These are phyloP conservation scores for Tripterygium wilfordii DNA, from an alignment of 177 flowering plant genomes.

Conservation along the genomic window DNA sequence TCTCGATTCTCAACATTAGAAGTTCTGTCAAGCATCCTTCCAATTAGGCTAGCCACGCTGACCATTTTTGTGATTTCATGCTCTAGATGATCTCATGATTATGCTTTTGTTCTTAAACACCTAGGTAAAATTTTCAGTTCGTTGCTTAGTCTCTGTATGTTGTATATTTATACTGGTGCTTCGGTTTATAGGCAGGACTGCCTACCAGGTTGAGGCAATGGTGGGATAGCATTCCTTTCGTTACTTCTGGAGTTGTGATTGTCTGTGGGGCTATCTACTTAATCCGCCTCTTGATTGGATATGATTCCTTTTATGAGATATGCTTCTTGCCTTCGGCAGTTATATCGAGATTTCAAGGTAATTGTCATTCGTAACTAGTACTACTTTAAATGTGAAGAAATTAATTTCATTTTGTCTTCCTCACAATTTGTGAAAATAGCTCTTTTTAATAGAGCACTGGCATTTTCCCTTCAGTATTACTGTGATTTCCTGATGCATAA, in stretches of 20 bases:
- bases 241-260: slow-evolving; percentile 74
- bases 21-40: too few relatives aligned
- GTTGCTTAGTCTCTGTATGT: background rate
- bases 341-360: slow-evolving; percentile 80
- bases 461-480: too few relatives aligned
- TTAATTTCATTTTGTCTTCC: too few relatives aligned
- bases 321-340: slow-evolving; percentile 83
- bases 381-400: too few relatives aligned
- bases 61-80: too few relatives aligned
- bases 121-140: background rate
- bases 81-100: too few relatives aligned
- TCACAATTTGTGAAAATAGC: too few relatives aligned
- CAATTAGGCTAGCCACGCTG: too few relatives aligned
- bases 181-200: slow-evolving; percentile 59
- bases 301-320: slow-evolving; percentile 82
- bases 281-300: slow-evolving; percentile 84
- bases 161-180: background rate
- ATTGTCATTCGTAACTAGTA: background rate
- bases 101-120: too few relatives aligned
- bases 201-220: slow-evolving; percentile 73
- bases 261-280: slow-evolving; percentile 75
- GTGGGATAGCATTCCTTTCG: slow-evolving; percentile 90
- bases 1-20: too few relatives aligned
- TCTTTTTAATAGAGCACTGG: too few relatives aligned
- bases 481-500: too few relatives aligned